Conservation (phyloP, 1,284 basidiomycete species). For the Pseudozyma tsukubaensis region DNA sequence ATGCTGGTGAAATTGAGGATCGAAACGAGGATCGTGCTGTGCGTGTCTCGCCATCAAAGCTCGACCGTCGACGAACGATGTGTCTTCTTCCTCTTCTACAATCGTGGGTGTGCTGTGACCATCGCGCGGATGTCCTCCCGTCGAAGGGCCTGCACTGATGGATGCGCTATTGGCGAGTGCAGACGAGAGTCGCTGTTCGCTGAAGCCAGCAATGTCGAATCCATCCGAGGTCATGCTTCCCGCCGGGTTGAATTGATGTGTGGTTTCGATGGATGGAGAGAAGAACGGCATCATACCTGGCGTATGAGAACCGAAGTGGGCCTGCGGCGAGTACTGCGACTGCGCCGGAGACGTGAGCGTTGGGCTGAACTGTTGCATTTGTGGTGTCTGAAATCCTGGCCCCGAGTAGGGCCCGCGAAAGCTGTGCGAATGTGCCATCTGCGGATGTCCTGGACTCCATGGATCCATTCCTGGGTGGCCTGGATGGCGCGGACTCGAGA, state of each 20-base stretch:
- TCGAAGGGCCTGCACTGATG: conserved; percentile 34
- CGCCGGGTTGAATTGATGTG: conserved; percentile 30
- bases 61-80: conserved; percentile 9
- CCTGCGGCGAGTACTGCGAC: conserved; percentile 50
- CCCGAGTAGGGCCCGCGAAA: conserved; percentile 33
- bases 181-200: conserved; percentile 54
- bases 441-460: conserved; percentile 37
- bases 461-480: conserved; percentile 28
- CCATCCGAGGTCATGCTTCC: conserved; percentile 22
- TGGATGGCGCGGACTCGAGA: conserved; percentile 31
- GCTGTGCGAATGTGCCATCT: conserved; percentile 30
- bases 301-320: conserved; percentile 37
- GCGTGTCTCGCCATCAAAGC: conserved; percentile 14
- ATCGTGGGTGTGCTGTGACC: conserved; percentile 62
- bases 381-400: conserved; percentile 43
- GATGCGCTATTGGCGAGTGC: conserved; percentile 52
- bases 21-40: conserved; percentile 19
- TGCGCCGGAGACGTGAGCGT: conserved; percentile 45
- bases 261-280: conserved; percentile 34
- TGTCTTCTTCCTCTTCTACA: conserved; percentile 60
- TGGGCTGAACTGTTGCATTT: conserved; percentile 48
- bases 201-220: conserved; percentile 49
- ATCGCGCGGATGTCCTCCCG: conserved; percentile 27
- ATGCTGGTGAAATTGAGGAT: conserved; percentile 19
- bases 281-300: conserved; percentile 38